Evolutionary conservation across 805 yeast genomes (phyloP), one percentile per base, ranked within the genome.

Genomic region (Myxozyma sirexii): DNA sequence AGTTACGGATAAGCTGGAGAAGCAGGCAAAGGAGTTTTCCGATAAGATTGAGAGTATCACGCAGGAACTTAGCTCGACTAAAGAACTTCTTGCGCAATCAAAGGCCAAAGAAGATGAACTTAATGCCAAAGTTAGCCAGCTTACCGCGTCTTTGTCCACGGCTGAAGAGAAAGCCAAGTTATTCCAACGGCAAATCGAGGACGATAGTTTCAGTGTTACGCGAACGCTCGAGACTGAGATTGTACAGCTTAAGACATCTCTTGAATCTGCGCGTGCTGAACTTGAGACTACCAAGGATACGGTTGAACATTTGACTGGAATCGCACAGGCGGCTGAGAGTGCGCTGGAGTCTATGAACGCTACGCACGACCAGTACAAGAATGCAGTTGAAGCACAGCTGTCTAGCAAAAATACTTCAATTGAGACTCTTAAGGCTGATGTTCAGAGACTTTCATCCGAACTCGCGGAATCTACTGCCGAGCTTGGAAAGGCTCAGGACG

Each of bases 301-400:
- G 67, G 79, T 82, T 8, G 78, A 78, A n/a, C 85, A 86, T 65
- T 82, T 85, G 69, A 82, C 84, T 57, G 76, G 75, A n/a, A 79
- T 89, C 42, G 84, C 91, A 0, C 73, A 74, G 53, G 83, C 87
- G 13, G 83, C 90, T 2, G 96, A 89, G 68, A 82, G 81, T 54
- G 84, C 91, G 4, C 76, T 89, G 39, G 72, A 75, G 39, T 76
- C 79, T 47, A 75, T 88, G 60, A 84, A 82, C 29, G 74, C 75
- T 21, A 76, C 85, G 0, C 86, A 80, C 69, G 89, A 80, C 50
- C 72, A 72, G 48, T 79, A 72, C 63, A 80, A 78, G 63, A 59
- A 63, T 8, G 15, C 64, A 1, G 59, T 64, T 15, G 68, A 69
- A 29, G 59, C 46, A 19, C 46, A 53, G 24, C 31, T 59, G 4